Percentiles rank a stretch among this genome's conserved stretches.
Conservation (phyloP, 192 early-diverging fungal species). For the Cetraspora pellucida region DNA sequence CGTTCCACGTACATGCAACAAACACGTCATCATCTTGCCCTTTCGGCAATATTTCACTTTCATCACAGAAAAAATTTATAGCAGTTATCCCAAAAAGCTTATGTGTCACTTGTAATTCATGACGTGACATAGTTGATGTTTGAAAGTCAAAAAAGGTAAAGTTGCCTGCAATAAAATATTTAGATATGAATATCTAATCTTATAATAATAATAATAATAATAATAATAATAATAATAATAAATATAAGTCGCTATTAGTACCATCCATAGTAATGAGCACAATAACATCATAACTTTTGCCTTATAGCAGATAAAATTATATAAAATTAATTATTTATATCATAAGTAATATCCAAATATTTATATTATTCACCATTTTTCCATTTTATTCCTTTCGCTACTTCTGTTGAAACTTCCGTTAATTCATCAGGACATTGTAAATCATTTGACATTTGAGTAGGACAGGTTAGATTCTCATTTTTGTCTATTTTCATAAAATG, state of each 20-base stretch:
- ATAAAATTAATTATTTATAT: slow-evolving; percentile 54
- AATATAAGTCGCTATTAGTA: slow-evolving; percentile 9
- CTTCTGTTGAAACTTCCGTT: slow-evolving; percentile 17
- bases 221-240: background rate
- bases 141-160: slow-evolving; percentile 55
- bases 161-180: slow-evolving; percentile 36
- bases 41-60: background rate
- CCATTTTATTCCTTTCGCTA: slow-evolving; percentile 18
- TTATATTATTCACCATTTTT: slow-evolving; percentile 33
- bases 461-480: slow-evolving; percentile 34
- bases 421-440: slow-evolving; percentile 32
- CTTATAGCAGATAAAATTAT: slow-evolving; percentile 37
- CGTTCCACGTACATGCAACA: slow-evolving; percentile 62
- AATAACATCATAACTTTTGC: slow-evolving; percentile 44
- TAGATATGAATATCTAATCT: background rate
- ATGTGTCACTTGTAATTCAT: slow-evolving; percentile 58
- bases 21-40: slow-evolving; percentile 54
- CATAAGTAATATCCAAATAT: slow-evolving; percentile 25
- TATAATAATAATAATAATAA: slow-evolving; percentile 18
- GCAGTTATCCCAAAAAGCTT: slow-evolving; percentile 58
- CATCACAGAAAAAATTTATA: slow-evolving; percentile 42
- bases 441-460: slow-evolving; percentile 42
- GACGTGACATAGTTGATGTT: slow-evolving; percentile 44
- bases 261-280: slow-evolving; percentile 63
- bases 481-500: slow-evolving; percentile 48